Evolutionary conservation across 768 basidiomycete genomes (phyloP).

Genomic region (Antrodiella citrinella): DNA sequence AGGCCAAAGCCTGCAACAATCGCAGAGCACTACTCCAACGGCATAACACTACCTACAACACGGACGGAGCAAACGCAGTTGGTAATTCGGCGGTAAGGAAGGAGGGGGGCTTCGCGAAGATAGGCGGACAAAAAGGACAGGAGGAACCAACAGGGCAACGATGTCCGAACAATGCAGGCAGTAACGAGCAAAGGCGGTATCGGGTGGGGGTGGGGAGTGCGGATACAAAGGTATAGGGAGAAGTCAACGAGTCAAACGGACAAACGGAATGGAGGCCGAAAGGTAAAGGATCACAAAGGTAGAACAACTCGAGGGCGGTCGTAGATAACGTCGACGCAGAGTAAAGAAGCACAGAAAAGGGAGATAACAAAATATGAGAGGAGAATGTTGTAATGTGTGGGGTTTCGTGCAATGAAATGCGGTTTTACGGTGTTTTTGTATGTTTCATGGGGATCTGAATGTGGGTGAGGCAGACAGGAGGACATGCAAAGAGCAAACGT

Average conservation of each 20-base stretch:
- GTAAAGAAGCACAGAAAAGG: not conserved
- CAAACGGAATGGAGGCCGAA: not conserved
- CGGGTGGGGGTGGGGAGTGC: conserved; percentile 6
- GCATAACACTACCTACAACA: not conserved
- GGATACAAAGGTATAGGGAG: conserved; percentile 13
- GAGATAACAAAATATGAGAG: conserved; percentile 12
- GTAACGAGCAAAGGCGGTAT: not conserved
- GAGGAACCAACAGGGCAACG: not conserved
- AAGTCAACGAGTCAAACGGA: not conserved
- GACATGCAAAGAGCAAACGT: conserved; percentile 23
- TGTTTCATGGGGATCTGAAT: conserved; percentile 25
- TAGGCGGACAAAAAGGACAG: not conserved
- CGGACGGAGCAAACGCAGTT: not conserved
- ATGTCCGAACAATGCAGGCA: not conserved
- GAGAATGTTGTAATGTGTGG: conserved; percentile 26
- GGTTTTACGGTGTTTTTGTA: conserved; percentile 42
- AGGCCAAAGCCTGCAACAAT: no score
- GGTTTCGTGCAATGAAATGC: conserved; percentile 20
- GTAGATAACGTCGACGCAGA: not conserved
- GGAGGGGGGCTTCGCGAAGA: conserved; percentile 7
- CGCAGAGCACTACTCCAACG: not conserved
- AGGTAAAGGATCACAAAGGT: no score
- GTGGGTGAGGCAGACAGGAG: conserved; percentile 4
- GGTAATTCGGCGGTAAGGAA: not conserved
- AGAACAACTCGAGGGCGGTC: not conserved